Evolutionary conservation across 306 rosid genomes (phyloP), one percentile per base, ranked within the genome.

Genomic region (Acacia crassicarpa): DNA sequence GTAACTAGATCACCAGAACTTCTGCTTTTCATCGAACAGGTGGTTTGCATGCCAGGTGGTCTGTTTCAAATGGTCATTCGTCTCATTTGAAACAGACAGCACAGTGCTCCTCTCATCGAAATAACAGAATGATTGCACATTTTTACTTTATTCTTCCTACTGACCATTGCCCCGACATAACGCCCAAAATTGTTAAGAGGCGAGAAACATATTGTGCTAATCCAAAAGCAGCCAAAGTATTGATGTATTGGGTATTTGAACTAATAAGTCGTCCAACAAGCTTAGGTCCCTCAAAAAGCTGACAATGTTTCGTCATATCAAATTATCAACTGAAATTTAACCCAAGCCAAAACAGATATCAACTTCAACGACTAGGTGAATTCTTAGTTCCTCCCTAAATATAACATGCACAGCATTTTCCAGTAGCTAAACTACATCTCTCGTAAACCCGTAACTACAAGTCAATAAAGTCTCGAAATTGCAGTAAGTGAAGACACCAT

Each of bases 261-360:
- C 79, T 32, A 20, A 20, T 63, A 76, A 30, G 43, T 41, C 67
- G 35, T 53, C n/a, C 10, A 82, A 70, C 69, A 75, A 70, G 69
- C 84, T 82, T 7, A 80, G 67, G 33, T 72, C 69, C 84, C 75
- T 71, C 63, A 76, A 72, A 49, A 7, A 72, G 30, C 54, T 48
- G 62, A 84, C 46, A n/a, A 82, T 32, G 82, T 67, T 71, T 75
- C 79, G 27, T 16, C 35, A 54, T 51, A 56, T 54, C 53, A 48
- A 67, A 9, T 45, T 51, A 56, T 54, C 53, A 48, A 67, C 12
- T 35, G 32, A 65, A 87, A 76, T 19, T 79, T 45, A 81, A 80
- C 76, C 46, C 88, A 67, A 84, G 51, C 75, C 78, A 53, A 85
- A 68, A 69, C 22, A 79, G 40, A 76, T 58, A 33, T 68, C 54